Base-by-base conservation (phyloP, 2,329 filamentous ascomycete genomes). In the Sphaceloma murrayae region DNA sequence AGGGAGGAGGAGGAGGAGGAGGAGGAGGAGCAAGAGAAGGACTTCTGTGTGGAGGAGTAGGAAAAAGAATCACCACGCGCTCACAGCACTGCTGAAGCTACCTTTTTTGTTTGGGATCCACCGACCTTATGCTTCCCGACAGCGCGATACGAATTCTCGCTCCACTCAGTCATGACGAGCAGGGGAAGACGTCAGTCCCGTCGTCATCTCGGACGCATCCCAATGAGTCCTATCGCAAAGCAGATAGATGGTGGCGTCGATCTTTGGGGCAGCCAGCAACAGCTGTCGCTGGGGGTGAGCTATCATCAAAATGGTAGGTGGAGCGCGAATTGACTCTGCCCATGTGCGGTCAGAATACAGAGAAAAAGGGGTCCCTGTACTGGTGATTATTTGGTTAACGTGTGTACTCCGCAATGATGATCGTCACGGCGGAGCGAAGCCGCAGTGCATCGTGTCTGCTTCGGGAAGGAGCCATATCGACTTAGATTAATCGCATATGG, bases 251-350 rank as follows among this genome's bases (percentile, higher is more conserved):
- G n/a, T n/a, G n/a, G n/a, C n/a, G n/a, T n/a, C n/a, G n/a, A n/a
- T n/a, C n/a, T n/a, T n/a, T n/a, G n/a, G n/a, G n/a, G n/a, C n/a
- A n/a, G n/a, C n/a, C n/a, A n/a, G n/a, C n/a, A n/a, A n/a, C n/a
- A n/a, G n/a, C n/a, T n/a, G n/a, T n/a, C n/a, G n/a, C n/a, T n/a
- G n/a, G 36, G 21, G 13, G 19, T 14, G 24, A 40, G 36, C 36
- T 40, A 40, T 40, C 36, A 5, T 40, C 36, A 40, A 40, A 30
- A 11, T 14, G 36, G 36, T 40, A 40, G 36, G 36, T 40, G 19
- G 21, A 40, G 36, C 13, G n/a, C 3, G 26, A 16, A 40, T 14
- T 19, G 36, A 40, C 24, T 40, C 36, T 40, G 24, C 17, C 11
- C 11, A 29, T 22, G 36, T 40, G 36, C 36, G 36, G 36, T 22